Evolutionary conservation across 75 land plant genomes (phyloP).

Genomic region (Larix kaempferi): DNA sequence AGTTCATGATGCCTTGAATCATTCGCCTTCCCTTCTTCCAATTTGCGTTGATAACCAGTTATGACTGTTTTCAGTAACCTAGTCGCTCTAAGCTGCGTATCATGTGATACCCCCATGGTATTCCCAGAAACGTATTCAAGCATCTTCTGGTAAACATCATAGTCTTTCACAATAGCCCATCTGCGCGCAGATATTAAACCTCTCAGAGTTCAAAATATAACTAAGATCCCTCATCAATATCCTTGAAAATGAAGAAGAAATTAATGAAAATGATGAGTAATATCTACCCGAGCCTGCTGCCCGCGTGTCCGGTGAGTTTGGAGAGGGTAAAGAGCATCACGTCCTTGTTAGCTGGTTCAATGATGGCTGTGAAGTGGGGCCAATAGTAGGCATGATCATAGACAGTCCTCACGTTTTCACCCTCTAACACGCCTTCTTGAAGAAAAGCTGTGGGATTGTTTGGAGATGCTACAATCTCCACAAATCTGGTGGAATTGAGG

Average conservation of each 20-base stretch:
- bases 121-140: conserved; percentile 1
- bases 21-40: background rate
- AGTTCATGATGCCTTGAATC: too few species aligned
- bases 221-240: too few species aligned
- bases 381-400: conserved; percentile 80
- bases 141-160: conserved; percentile 36
- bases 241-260: too few species aligned
- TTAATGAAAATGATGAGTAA: too few species aligned
- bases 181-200: conserved; percentile 16
- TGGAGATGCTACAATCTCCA: conserved; percentile 77
- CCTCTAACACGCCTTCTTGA: conserved; percentile 26
- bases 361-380: conserved; percentile 80
- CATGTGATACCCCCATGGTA: background rate
- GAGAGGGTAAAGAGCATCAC: conserved; percentile 75
- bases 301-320: conserved; percentile 82
- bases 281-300: conserved; percentile 64
- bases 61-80: background rate
- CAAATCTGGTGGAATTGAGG: conserved; percentile 1
- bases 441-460: conserved; percentile 72
- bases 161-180: conserved; percentile 74
- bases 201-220: too few species aligned
- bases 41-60: background rate
- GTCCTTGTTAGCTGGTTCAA: conserved; percentile 53
- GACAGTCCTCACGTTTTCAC: conserved; percentile 20
- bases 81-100: background rate